Base-by-base conservation (phyloP, 495 filamentous ascomycete genomes). In the Ascobolus immersus region DNA sequence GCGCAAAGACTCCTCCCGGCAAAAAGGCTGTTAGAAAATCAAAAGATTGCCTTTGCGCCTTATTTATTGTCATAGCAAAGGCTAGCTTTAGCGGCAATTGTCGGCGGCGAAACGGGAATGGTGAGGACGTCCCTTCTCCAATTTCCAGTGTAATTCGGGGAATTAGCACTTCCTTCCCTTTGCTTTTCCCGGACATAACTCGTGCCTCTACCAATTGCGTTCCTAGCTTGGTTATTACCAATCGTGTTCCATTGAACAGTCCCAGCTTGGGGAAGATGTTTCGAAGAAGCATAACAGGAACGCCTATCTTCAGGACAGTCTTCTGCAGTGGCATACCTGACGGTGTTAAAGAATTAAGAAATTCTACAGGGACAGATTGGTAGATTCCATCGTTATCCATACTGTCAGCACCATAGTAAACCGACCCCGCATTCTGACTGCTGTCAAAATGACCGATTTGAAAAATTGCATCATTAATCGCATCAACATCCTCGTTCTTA, bases 41-140 rank as follows among this genome's bases (percentile, higher is more conserved):
- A 10, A 31, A 13, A 15, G 4, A 14, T 17, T 31, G 28, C 15
- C 28, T 17, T 31, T 31, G 28, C 2, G 28, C 28, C 15, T 31
- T 31, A 17, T 31, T 31, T 10, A 31, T 17, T 2, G 28, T 31
- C 4, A 31, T 31, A 31, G 28, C 4, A 31, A 31, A 31, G 17
- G 2, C 10, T n/a, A 31, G 28, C 11, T 17, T 12, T 10, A 31
- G 14, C 14, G 28, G 4, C 14, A 31, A 31, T 7, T 31, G 28
- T 4, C 18, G 14, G 14, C 9, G 11, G 3, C n/a, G 14, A 2
- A 31, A 17, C 14, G 18, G 14, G 18, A 31, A 31, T 31, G 28
- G 11, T n/a, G n/a, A n/a, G 10, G 18, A 9, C 15, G 3, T 3
- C 2, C 28, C 28, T 17, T 31, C 28, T 4, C 12, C 18, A 31